Evolutionary conservation across 108 stramenopile genomes (phyloP).

Genomic region (Conticribra guillardii): DNA sequence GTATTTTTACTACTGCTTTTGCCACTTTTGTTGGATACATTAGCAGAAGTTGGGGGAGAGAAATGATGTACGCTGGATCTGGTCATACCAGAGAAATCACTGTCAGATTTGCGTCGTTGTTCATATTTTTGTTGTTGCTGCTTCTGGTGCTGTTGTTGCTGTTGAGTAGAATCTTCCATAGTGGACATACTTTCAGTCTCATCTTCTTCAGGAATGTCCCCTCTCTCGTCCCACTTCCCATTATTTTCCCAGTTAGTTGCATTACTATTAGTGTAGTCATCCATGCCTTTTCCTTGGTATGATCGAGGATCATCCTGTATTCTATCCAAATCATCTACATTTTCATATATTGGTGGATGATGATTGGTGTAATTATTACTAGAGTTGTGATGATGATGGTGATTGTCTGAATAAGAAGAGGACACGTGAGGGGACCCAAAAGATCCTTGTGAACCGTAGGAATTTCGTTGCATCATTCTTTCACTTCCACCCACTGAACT

Average conservation of each 20-base stretch:
- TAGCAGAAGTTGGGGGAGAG: background rate
- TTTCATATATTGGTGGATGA: conserved; percentile 4
- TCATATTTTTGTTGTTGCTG: background rate
- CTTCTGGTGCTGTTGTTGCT: conserved; percentile 2
- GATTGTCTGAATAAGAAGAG: background rate
- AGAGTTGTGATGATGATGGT: background rate
- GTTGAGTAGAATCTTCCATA: conserved; percentile 29
- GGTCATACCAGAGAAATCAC: background rate
- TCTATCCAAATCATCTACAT: conserved; percentile 2
- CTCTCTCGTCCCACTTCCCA: background rate
- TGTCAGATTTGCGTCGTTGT: background rate
- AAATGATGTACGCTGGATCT: background rate
- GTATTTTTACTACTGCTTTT: background rate
- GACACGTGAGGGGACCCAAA: background rate
- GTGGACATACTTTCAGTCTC: conserved; percentile 29
- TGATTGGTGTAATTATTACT: background rate
- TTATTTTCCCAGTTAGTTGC: too few relatives aligned
- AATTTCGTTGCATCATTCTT: too few relatives aligned
- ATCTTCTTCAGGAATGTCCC: conserved; percentile 28
- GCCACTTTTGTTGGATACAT: background rate
- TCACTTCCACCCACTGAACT: background rate
- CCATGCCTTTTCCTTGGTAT: too few relatives aligned
- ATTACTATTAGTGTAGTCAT: conserved; percentile 6
- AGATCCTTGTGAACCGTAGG: background rate
- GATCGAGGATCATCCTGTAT: conserved; percentile 20